phyloP scores from a whole-genome alignment of 441 rosid species.

The Erodium trifolium region DNA sequence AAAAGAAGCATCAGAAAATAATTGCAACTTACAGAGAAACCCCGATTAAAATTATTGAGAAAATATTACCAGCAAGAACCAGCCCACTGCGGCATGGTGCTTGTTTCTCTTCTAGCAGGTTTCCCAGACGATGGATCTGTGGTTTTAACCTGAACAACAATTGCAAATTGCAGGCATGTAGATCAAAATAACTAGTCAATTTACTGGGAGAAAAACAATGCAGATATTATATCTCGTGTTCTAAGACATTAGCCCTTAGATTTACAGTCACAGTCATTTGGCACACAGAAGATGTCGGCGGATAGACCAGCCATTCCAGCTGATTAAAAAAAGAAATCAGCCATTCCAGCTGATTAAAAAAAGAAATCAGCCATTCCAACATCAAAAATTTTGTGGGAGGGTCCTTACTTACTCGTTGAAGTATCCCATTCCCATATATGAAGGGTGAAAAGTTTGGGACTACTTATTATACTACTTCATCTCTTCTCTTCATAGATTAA shows the following conservation, averaged over 20 bases:
- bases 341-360: too few relatives aligned
- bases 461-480: not conserved
- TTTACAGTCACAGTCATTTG: not conserved
- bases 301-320: not conserved
- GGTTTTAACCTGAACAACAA: conserved; percentile 50
- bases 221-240: not conserved
- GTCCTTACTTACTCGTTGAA: not conserved
- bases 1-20: not conserved
- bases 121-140: conserved; percentile 58
- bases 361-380: not conserved
- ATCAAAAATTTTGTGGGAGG: not conserved
- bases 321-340: not conserved
- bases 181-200: not conserved
- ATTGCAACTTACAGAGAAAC: conserved; percentile 5
- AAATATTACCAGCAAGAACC: conserved; percentile 92
- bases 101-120: conserved; percentile 84
- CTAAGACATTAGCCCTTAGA: not conserved
- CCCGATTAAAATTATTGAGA: conserved; percentile 7
- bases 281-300: not conserved
- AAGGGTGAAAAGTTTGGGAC: too few relatives aligned
- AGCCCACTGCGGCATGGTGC: conserved; percentile 99
- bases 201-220: not conserved
- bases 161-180: conserved; percentile 12
- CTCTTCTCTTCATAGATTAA: not conserved
- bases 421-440: not conserved